Evolutionary conservation across 2,329 filamentous ascomycete species (phyloP), one percentile per base, ranked within the genome.

Genomic region (Furcasterigmium furcatum): DNA sequence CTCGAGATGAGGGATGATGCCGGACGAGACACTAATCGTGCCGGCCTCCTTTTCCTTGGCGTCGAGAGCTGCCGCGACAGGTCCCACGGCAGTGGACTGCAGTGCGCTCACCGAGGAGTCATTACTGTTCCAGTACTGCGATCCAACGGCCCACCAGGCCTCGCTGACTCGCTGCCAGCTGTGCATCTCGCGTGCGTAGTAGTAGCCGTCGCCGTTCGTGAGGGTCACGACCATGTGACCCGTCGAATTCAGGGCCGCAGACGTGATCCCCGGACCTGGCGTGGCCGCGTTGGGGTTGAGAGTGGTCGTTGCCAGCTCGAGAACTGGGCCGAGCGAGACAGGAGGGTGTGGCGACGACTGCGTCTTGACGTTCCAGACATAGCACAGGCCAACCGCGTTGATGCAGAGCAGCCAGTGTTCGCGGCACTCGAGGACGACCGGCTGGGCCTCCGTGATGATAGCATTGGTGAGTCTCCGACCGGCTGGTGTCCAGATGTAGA

Each of bases 101-200:
- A 96, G 68, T 42, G 91, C 88, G 40, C 87, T 85, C 44, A 96
- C 83, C 1, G 91, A 91, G 2, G 90, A 91, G 58, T 96, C 94
- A 44, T 91, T 95, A 1, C 91, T 95, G 65, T 99, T 97, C 95
- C 94, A 99, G 64, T 99, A 99, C 62, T 99, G 94, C 55, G 89
- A 95, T 16, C 91, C 91, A 0, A 97, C 91, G 0, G 92, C 92
- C 91, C 94, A 99, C 94, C 94, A 99, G 2, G 89, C 80, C 62
- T 99, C 95, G 3, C 91, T 95, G n/a, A 99, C 75, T 9, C 91
- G 84, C 65, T 97, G 92, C 94, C 94, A 99, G 8, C 84, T 81
- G 64, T 84, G 92, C 85, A 99, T 88, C 16, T 79, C 77, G 1
- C 87, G 80, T 2, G 88, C 88, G 66, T 99, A 99, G 44, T 85